Conservation (phyloP, 139 green algal species). For the Eudorina sp. region DNA sequence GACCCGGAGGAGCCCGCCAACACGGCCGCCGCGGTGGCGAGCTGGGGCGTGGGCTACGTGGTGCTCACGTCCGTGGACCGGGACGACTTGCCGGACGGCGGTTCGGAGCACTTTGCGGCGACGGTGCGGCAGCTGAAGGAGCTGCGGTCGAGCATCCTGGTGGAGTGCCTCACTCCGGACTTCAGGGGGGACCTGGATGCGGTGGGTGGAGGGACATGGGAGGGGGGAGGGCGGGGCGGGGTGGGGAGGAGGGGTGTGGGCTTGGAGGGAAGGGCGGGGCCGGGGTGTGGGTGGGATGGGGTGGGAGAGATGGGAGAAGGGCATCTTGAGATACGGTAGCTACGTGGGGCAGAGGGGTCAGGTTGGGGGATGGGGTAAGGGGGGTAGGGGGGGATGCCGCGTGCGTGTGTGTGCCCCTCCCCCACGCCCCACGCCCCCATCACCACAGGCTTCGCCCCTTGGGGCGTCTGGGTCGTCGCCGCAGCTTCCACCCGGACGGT, state of each 20-base stretch:
- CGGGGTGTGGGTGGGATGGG: no score
- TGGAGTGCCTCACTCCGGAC: conserved; percentile 95
- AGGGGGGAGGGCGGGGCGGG: not conserved
- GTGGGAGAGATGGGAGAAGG: no score
- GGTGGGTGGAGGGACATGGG: conserved; percentile 64
- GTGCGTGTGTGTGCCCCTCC: no score
- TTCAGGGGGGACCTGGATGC: conserved; percentile 89
- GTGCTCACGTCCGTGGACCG: conserved; percentile 91
- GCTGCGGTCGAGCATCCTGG: conserved; percentile 81
- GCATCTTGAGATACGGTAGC: no score
- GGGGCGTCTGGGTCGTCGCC: no score
- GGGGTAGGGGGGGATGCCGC: no score
- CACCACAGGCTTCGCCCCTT: no score
- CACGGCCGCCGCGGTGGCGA: conserved; percentile 83
- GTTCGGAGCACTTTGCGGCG: conserved; percentile 87
- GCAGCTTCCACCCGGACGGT: no score
- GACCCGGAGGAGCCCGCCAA: conserved; percentile 86
- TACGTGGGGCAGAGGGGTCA: no score
- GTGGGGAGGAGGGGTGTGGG: no score
- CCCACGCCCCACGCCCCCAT: no score
- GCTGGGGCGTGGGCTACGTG: conserved; percentile 91
- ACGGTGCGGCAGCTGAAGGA: conserved; percentile 74
- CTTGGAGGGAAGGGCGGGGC: not conserved
- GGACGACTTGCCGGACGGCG: conserved; percentile 93
- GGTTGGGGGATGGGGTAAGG: no score